phyloP scores from a whole-genome alignment of 306 rosid species.

The Malus asiatica region DNA sequence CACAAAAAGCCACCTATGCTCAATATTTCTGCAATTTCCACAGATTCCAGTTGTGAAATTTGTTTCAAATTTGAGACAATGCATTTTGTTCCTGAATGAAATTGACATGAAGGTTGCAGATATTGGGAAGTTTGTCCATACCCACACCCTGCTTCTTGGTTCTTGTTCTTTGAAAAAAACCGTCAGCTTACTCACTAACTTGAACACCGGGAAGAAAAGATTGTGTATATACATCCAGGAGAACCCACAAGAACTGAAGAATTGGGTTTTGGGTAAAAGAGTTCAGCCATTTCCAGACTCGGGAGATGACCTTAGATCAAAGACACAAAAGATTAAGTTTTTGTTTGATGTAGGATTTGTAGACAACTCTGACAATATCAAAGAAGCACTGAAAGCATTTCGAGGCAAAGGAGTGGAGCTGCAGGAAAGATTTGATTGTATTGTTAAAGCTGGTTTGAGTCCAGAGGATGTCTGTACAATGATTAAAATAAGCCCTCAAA shows the following conservation, averaged over 20 bases:
- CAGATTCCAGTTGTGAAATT: slow-evolving; percentile 36
- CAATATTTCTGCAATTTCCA: slow-evolving; percentile 53
- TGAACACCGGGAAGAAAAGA: slow-evolving; percentile 61
- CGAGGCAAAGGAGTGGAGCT: slow-evolving; percentile 76
- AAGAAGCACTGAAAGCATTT: slow-evolving; percentile 32
- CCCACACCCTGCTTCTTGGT: slow-evolving; percentile 49
- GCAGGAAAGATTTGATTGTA: slow-evolving; percentile 65
- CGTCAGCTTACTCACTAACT: slow-evolving; percentile 32
- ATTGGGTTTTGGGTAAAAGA: slow-evolving; percentile 49
- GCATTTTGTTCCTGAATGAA: slow-evolving; percentile 41
- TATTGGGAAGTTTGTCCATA: slow-evolving; percentile 46
- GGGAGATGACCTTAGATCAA: slow-evolving; percentile 17
- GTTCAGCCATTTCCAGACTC: slow-evolving; percentile 29
- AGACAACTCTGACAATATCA: slow-evolving; percentile 41
- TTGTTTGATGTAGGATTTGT: slow-evolving; percentile 51
- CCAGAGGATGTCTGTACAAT: slow-evolving; percentile 38
- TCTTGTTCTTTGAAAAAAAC: slow-evolving; percentile 47
- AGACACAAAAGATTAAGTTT: slow-evolving; percentile 40
- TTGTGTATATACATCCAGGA: slow-evolving; percentile 38
- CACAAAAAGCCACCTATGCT: slow-evolving; percentile 31
- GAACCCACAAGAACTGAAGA: slow-evolving; percentile 53
- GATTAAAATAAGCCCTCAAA: slow-evolving; percentile 49
- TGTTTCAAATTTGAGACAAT: slow-evolving; percentile 45
- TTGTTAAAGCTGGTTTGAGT: slow-evolving; percentile 64
- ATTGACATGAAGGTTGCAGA: slow-evolving; percentile 50